These are phyloP conservation scores for Schoenoplectus triqueter DNA, from an alignment of 202 grass and related monocot genomes.

Conservation along the genomic window DNA sequence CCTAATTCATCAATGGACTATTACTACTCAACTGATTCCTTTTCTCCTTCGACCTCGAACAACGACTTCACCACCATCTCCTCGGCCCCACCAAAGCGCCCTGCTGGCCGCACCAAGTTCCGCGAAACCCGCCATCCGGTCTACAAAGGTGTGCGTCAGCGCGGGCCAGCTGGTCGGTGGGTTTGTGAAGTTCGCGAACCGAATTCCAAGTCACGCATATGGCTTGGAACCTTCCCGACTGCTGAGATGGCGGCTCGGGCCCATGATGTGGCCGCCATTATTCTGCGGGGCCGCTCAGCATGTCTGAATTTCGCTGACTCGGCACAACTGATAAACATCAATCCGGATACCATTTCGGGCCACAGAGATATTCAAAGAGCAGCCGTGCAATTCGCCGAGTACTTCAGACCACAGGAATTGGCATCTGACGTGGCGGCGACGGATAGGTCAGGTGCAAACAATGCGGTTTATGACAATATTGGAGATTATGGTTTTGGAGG, in stretches of 20 bases:
- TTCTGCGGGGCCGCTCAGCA: constrained; percentile 39
- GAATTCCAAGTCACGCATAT: constrained; percentile 71
- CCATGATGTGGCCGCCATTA: constrained; percentile 78
- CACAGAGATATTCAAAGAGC: constrained; percentile 67
- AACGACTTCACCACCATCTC: constrained; percentile 10
- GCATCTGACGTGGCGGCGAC: neutral
- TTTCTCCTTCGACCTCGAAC: constrained; percentile 7
- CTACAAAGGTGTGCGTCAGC: constrained; percentile 78
- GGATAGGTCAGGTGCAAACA: neutral
- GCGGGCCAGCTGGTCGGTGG: constrained; percentile 59
- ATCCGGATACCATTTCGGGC: constrained; percentile 47
- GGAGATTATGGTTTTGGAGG: constrained; percentile 20
- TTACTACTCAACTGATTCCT: constrained; percentile 45
- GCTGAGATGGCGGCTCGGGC: constrained; percentile 65
- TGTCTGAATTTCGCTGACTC: constrained; percentile 88
- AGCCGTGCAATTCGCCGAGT: constrained; percentile 65
- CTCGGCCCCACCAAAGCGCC: constrained; percentile 68
- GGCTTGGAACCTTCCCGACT: constrained; percentile 73
- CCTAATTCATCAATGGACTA: constrained; percentile 29
- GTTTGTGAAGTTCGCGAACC: constrained; percentile 77
- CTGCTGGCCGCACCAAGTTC: constrained; percentile 87
- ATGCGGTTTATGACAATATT: neutral
- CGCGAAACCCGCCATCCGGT: constrained; percentile 78
- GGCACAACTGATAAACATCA: constrained; percentile 47
- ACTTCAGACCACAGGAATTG: constrained; percentile 35